Evolutionary conservation across 2,329 filamentous ascomycete species (phyloP), one percentile per base, ranked within the genome.

Genomic region (Penicillium sp.): DNA sequence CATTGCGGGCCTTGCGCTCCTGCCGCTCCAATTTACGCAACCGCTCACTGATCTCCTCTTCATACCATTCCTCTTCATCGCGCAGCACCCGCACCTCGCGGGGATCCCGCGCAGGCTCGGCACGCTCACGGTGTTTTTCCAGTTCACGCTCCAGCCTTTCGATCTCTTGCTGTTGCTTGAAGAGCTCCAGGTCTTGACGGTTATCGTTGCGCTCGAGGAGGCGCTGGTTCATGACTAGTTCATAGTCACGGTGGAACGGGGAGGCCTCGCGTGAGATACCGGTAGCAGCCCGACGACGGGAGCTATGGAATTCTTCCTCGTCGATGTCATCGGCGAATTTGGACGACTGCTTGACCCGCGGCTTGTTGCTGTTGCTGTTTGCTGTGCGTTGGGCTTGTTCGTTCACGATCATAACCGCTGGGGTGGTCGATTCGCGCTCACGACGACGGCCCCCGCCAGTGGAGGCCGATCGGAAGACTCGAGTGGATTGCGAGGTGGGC

Each of bases 11-110:
- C 65, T 65, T 76, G 66, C 49, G 72, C 66, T 70, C 74, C 56
- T 62, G 71, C 58, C 57, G 56, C 39, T 73, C 65, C 18, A 72
- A 63, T 27, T 64, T 62, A 30, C 68, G 71, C 44, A 73, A 64
- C 42, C 72, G 71, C 37, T 73, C 69, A 46, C 64, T 67, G 39
- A 70, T 67, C 54, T 72, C 72, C 15, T 72, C 66, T 70, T 77
- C 59, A 67, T 75, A 59, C 67, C 70, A 59, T 52, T 78, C 73
- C 10, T 80, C 76, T 47, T 76, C 71, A 43, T 76, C 60, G 30
- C 60, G 67, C 18, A 68, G 55, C 36, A 67, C 50, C 20, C 68
- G 67, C 26, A 58, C 49, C 9, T 69, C 64, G 12, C 61, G 57
- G 12, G 59, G 49, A 26, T 69, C 63, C 3, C 55, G 59, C 9